phyloP scores from a whole-genome alignment of 495 filamentous ascomycete genomes.

The Echria macrotheca region DNA sequence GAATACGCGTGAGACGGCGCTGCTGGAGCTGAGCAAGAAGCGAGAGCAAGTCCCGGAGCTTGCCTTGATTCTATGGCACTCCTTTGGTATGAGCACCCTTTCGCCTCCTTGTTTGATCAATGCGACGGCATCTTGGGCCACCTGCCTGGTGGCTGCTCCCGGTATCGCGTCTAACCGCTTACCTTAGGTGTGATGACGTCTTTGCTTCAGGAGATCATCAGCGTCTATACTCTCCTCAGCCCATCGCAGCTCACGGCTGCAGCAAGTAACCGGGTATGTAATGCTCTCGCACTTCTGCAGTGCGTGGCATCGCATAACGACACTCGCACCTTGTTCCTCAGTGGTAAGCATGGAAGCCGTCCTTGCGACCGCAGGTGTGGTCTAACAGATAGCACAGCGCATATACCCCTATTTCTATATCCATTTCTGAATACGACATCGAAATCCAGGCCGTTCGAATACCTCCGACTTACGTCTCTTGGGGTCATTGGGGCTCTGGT shows the following conservation, averaged over 20 bases:
- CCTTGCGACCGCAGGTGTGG: constrained; percentile 13
- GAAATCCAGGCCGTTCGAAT: constrained; percentile 97
- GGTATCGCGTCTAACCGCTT: not conserved
- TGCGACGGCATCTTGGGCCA: too few species aligned
- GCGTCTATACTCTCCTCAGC: constrained; percentile 93
- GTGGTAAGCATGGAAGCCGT: constrained; percentile 48
- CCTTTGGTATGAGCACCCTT: constrained; percentile 66
- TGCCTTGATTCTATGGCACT: constrained; percentile 96
- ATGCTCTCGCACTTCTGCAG: constrained; percentile 91
- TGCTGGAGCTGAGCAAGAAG: constrained; percentile 98
- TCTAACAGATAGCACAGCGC: constrained; percentile 53
- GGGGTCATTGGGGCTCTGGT: constrained; percentile 96
- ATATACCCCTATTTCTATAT: constrained; percentile 97
- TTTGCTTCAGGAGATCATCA: constrained; percentile 96
- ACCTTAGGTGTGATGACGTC: constrained; percentile 91
- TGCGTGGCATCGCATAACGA: constrained; percentile 98
- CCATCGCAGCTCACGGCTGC: constrained; percentile 95
- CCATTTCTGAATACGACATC: constrained; percentile 99
- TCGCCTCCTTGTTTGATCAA: too few species aligned
- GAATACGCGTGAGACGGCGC: constrained; percentile 76
- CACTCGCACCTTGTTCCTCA: constrained; percentile 85
- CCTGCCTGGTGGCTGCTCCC: not conserved
- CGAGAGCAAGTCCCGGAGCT: constrained; percentile 95
- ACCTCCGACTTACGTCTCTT: constrained; percentile 93
- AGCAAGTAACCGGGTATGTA: constrained; percentile 95